These are phyloP conservation scores for Phyllosticta capitalensis DNA, from an alignment of 2,329 filamentous ascomycete genomes.

Conservation along the genomic window DNA sequence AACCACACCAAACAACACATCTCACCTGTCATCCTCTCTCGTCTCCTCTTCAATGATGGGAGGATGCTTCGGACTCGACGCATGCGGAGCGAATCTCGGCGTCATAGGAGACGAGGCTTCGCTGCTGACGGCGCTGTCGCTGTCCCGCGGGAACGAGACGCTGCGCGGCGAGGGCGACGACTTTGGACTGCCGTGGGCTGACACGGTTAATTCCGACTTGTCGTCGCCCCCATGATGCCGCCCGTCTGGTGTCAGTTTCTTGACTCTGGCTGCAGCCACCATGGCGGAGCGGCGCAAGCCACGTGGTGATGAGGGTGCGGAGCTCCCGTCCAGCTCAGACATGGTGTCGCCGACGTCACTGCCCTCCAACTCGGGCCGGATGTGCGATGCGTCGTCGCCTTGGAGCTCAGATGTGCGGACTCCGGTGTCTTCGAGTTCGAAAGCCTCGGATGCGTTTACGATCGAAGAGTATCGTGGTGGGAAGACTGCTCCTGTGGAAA, in stretches of 20 bases:
- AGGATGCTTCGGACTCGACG: not conserved
- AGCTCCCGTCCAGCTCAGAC: slow-evolving; percentile 2
- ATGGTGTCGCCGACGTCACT: not conserved
- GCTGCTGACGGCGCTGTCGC: not conserved
- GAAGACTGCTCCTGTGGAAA: not conserved
- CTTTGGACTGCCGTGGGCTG: not conserved
- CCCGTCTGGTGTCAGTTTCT: not conserved
- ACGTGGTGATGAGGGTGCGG: not conserved
- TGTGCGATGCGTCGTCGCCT: not conserved
- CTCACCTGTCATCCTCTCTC: not conserved
- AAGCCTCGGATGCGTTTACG: not conserved
- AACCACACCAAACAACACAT: not conserved
- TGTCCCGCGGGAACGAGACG: not conserved
- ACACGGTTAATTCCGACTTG: not conserved
- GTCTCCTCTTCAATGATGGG: not conserved
- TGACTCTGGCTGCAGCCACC: not conserved
- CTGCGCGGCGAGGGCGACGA: not conserved
- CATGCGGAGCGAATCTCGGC: not conserved
- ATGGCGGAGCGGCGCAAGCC: not conserved
- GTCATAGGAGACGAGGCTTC: not conserved
- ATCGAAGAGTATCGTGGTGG: slow-evolving; percentile 3
- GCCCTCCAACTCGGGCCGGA: not conserved
- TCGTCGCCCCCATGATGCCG: not conserved
- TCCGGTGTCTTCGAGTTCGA: slow-evolving; percentile 5
- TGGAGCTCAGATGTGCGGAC: not conserved